Percentiles rank a stretch among this genome's conserved stretches.
phyloP scores from a whole-genome alignment of 352 stramenopile species.

The Aphanomyces invadans region DNA sequence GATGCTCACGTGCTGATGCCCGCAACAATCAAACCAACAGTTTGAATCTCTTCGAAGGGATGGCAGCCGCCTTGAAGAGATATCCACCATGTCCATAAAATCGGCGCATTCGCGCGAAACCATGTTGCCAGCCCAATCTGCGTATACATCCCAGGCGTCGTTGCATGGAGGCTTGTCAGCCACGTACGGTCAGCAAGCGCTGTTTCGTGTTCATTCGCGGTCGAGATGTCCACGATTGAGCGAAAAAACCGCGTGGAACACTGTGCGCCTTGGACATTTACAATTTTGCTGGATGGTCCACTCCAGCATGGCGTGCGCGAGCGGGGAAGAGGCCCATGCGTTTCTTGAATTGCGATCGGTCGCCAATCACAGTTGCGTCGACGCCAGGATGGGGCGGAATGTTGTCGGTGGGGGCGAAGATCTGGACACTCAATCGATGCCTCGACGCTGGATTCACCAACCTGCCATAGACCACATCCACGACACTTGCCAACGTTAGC shows the following conservation, averaged over 20 bases:
- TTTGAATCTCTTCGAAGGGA: too few relatives aligned
- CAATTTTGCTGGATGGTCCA: neutral
- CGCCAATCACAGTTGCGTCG: constrained; percentile 34
- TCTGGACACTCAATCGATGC: constrained; percentile 38
- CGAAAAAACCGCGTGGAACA: neutral
- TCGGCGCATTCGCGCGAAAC: too few relatives aligned
- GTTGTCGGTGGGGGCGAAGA: constrained; percentile 43
- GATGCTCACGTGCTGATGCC: too few relatives aligned
- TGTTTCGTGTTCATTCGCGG: too few relatives aligned
- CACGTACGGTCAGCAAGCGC: too few relatives aligned
- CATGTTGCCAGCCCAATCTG: too few relatives aligned
- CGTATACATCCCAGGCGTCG: too few relatives aligned
- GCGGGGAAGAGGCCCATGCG: constrained; percentile 56
- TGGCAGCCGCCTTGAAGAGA: too few relatives aligned
- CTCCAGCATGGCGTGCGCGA: constrained; percentile 22
- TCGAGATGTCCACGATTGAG: too few relatives aligned
- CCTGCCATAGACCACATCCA: constrained; percentile 49
- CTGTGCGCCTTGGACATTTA: neutral
- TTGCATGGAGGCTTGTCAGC: too few relatives aligned
- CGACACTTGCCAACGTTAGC: constrained; percentile 37
- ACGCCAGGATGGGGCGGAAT: constrained; percentile 27
- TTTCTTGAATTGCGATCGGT: constrained; percentile 49
- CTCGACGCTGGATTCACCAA: constrained; percentile 29
- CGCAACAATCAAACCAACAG: too few relatives aligned
- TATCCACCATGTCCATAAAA: too few relatives aligned